Base-by-base conservation (phyloP, 371 early-diverging fungal species). In the Mortierella sp. region DNA sequence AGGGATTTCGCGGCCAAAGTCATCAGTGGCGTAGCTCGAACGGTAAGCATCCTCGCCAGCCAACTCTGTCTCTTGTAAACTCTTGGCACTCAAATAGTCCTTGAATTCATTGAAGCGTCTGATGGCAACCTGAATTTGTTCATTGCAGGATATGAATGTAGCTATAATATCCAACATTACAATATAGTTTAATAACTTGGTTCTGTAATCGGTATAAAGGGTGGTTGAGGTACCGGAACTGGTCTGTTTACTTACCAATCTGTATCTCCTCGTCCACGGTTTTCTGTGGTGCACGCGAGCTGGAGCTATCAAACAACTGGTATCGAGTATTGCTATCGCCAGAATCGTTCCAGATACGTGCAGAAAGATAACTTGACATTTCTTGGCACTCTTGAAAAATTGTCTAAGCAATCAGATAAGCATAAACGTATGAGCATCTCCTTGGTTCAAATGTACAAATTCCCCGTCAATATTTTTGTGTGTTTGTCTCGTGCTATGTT, bases 261-360 rank as follows among this genome's bases (percentile, higher is more conserved):
- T 72, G 69, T 13, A 68, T 69, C 40, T 77, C 77, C 47, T 77
- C 72, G 1, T 76, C 72, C 37, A 19, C 58, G 49, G 68, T 71
- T 42, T 68, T 72, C 19, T 43, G 56, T 15, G 56, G 34, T n/a
- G 61, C 22, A 13, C 56, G 32, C 34, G 66, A 35, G 47, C 61
- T 68, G 7, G 69, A 66, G 40, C 32, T 65, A 8, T 62, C 62
- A n/a, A 42, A 59, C 7, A 32, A 9, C 2, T 32, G 49, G 19
- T 56, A 70, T 1, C 47, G 43, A 12, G 51, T 2, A 19, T 31
- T 54, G 15, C 13, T 57, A 9, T 67, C 59, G 3, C 47, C 62
- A 26, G 78, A 68, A 35, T 71, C 72, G 2, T 72, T 28, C 78
- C 78, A 77, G 29, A 77, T 72, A 8, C 78, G 78, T n/a, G 61